Evolutionary conservation across 139 green algal genomes (phyloP), one percentile per base, ranked within the genome.

Genomic region (Closterium sp.): DNA sequence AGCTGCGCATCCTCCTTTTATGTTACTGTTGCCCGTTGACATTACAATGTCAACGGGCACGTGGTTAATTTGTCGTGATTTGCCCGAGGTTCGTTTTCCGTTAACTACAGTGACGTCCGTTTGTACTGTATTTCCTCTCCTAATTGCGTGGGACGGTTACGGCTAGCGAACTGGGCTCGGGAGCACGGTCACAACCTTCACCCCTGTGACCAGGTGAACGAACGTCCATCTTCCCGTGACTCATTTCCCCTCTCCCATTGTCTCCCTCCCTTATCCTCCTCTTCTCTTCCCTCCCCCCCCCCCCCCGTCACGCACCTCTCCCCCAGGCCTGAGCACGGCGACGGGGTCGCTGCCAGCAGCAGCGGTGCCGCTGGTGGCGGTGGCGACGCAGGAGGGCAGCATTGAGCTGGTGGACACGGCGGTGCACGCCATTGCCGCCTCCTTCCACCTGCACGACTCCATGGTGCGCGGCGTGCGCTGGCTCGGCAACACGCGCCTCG

Each of bases 401-500:
- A 32, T 94, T 19, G 89, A 94, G 21, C 43, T 94, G n/a, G 19
- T 94, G 33, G 91, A 94, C 43, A 90, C 91, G 19, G 64, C 89
- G 0, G 33, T 33, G 32, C 83, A 86, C 4, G 33, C 91, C 23
- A 81, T 94, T 38, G 33, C 33, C 66, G 36, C 84, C 0, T 92
- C 87, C 7, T 91, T 93, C n/a, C 28, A 66, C 7, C 23, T 94
- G 76, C 91, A 94, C 88, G 6, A 12, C 12, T 34, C 33, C 35
- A 85, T 85, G 83, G 91, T 94, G 69, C 34, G 91, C 3, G 91
- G 91, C 25, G 38, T 94, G 69, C 89, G 91, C 66, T 94, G 91
- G 91, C 91, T 94, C 28, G 89, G 33, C 84, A 94, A 94, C 91
- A 66, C 88, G 32, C 88, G 91, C 55, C 34, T 94, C 76, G 91